phyloP scores from a whole-genome alignment of 1,284 basidiomycete species.

The Volvariella volvacea region DNA sequence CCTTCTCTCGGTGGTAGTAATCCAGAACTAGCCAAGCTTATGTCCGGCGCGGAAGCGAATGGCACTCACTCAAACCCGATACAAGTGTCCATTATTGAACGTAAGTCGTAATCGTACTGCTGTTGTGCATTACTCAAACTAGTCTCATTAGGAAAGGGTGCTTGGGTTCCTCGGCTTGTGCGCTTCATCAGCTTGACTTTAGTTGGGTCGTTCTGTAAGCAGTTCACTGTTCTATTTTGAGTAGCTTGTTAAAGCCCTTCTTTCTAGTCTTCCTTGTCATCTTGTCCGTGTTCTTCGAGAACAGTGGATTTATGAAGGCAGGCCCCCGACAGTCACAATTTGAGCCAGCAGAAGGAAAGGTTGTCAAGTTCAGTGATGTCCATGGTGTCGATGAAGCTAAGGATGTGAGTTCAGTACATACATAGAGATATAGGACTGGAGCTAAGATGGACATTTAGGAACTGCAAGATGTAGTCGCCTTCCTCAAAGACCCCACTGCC shows the following conservation, averaged over 20 bases:
- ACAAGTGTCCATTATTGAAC: conserved; percentile 74
- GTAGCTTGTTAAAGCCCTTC: conserved; percentile 5
- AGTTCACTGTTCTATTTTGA: background rate
- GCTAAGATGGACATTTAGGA: conserved; percentile 43
- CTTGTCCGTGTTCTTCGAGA: conserved; percentile 85
- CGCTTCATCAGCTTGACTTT: conserved; percentile 50
- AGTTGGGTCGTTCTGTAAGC: conserved; percentile 48
- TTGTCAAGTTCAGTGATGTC: conserved; percentile 87
- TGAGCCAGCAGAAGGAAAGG: conserved; percentile 70
- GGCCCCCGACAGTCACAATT: conserved; percentile 74
- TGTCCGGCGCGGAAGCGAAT: conserved; percentile 26
- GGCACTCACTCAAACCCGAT: conserved; percentile 56
- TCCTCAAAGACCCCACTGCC: conserved; percentile 83
- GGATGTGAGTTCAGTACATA: conserved; percentile 37
- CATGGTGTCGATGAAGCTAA: conserved; percentile 95
- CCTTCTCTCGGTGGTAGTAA: conserved; percentile 12
- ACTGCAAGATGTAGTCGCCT: conserved; percentile 88
- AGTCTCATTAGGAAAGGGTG: conserved; percentile 67
- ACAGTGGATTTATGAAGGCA: conserved; percentile 85
- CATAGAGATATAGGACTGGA: background rate
- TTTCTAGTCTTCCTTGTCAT: conserved; percentile 70
- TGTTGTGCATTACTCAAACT: no score
- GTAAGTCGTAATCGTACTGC: conserved; percentile 41
- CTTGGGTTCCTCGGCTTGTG: conserved; percentile 56
- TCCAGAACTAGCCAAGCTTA: conserved; percentile 34